A percentile compares a stretch with the other conserved stretches of the same genome.
Conservation (phyloP, 805 yeast genomes). For the Wickerhamomyces queroliae region DNA sequence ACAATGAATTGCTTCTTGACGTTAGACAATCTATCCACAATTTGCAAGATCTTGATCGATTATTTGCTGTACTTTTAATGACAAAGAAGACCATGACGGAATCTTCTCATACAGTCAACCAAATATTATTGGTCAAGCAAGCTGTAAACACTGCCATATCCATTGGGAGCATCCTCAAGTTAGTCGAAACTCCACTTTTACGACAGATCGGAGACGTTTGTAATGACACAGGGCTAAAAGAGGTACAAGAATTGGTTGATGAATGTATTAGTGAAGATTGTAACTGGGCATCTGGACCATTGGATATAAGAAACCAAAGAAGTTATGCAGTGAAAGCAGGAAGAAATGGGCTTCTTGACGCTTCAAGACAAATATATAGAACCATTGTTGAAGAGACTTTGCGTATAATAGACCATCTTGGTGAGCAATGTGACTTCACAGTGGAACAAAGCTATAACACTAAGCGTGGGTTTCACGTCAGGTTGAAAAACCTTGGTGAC, state of each 20-base stretch:
- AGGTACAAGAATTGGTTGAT: conserved; percentile 23
- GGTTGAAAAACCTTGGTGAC: conserved; percentile 18
- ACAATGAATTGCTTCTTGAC: conserved; percentile 11
- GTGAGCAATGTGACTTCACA: conserved; percentile 17
- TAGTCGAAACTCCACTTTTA: conserved; percentile 13
- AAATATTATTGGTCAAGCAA: conserved; percentile 33
- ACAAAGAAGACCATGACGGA: conserved; percentile 21
- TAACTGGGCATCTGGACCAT: conserved; percentile 31
- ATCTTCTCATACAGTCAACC: conserved; percentile 34
- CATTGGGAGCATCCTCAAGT: conserved; percentile 13
- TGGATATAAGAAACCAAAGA: conserved; percentile 38
- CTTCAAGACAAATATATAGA: conserved; percentile 36
- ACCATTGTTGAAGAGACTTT: conserved; percentile 31
- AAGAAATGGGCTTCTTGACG: conserved; percentile 38
- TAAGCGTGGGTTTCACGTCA: conserved; percentile 32
- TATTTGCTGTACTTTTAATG: conserved; percentile 31
- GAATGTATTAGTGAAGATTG: conserved; percentile 36
- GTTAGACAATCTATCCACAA: conserved; percentile 20
- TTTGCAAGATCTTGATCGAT: conserved; percentile 34
- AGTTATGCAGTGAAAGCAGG: conserved; percentile 40
- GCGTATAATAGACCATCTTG: conserved; percentile 19
- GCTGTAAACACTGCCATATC: conserved; percentile 21
- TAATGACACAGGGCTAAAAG: conserved; percentile 16
- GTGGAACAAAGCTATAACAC: conserved; percentile 30
- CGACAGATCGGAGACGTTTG: conserved; percentile 26